These are phyloP conservation scores for Candida wancherniae DNA, from an alignment of 805 yeast genomes.

Conservation along the genomic window DNA sequence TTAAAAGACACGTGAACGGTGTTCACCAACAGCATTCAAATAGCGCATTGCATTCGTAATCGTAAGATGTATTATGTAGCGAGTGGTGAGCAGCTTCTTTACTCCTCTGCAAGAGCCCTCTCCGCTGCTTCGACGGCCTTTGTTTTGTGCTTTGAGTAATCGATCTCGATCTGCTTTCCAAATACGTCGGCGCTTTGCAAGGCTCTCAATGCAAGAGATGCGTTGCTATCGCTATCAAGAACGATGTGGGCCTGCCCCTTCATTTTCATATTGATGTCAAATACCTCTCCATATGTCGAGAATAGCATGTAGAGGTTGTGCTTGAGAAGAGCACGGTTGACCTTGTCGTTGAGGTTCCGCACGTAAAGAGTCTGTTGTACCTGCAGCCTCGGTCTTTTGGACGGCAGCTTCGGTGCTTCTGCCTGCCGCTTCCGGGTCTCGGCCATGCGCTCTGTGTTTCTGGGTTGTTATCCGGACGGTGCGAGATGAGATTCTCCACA, in stretches of 20 bases:
- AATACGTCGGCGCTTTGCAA: constrained; percentile 48
- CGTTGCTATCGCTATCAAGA: constrained; percentile 44
- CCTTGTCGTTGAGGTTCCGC: constrained; percentile 55
- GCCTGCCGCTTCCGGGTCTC: constrained; percentile 3
- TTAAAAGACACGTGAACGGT: too few species aligned
- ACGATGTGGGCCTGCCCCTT: constrained; percentile 69
- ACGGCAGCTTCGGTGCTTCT: constrained; percentile 2
- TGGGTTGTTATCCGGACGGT: too few species aligned
- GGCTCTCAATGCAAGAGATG: constrained; percentile 46
- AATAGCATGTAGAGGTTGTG: constrained; percentile 55
- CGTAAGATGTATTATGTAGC: too few species aligned
- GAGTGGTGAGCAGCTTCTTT: too few species aligned
- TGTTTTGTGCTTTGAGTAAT: constrained; percentile 30
- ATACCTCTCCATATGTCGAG: constrained; percentile 60
- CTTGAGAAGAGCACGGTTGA: constrained; percentile 41
- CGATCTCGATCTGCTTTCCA: constrained; percentile 42
- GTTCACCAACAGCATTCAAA: too few species aligned
- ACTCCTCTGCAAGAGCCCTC: constrained; percentile 9
- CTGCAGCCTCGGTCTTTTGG: constrained; percentile 13
- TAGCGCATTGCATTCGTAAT: too few species aligned
- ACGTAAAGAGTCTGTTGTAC: constrained; percentile 49
- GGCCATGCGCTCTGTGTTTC: too few species aligned
- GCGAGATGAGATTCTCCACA: too few species aligned
- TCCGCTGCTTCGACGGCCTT: constrained; percentile 18
- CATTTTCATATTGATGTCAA: constrained; percentile 45